Evolutionary conservation across 1,139 yeast species (phyloP).

Genomic region (Blastobotrys niveus): DNA sequence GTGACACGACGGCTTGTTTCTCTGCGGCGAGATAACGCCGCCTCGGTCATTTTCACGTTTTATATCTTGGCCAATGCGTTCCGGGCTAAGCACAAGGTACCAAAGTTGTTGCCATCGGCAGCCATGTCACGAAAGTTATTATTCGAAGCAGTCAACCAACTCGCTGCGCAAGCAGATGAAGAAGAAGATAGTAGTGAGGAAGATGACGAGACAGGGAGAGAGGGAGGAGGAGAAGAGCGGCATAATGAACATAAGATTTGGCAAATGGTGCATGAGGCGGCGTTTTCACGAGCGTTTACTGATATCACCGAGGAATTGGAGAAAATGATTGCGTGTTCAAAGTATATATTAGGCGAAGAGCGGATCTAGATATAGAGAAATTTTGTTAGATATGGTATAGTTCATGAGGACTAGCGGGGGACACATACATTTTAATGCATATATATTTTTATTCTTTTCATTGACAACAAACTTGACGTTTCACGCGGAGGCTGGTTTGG

Average conservation of each 20-base stretch:
- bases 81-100: slow-evolving; percentile 37
- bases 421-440: too few relatives aligned
- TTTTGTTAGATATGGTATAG: neutral
- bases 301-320: slow-evolving; percentile 43
- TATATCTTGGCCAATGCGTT: slow-evolving; percentile 42
- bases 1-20: slow-evolving; percentile 39
- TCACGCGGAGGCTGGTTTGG: slow-evolving; percentile 7
- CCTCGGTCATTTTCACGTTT: slow-evolving; percentile 41
- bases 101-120: slow-evolving; percentile 43
- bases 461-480: neutral
- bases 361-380: slow-evolving; percentile 14
- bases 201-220: neutral
- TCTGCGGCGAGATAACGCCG: slow-evolving; percentile 44
- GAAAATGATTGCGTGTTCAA: slow-evolving; percentile 36
- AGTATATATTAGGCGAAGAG: slow-evolving; percentile 44
- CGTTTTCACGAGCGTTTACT: slow-evolving; percentile 45
- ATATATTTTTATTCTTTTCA: neutral
- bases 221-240: slow-evolving; percentile 4
- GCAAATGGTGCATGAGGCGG: slow-evolving; percentile 46
- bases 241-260: slow-evolving; percentile 27
- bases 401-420: too few relatives aligned
- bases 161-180: slow-evolving; percentile 23
- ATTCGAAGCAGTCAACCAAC: slow-evolving; percentile 38
- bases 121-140: slow-evolving; percentile 41
- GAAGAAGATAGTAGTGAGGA: neutral